Conservation (phyloP, 2,329 filamentous ascomycete genomes). For the Dothideomycetes sp. region DNA sequence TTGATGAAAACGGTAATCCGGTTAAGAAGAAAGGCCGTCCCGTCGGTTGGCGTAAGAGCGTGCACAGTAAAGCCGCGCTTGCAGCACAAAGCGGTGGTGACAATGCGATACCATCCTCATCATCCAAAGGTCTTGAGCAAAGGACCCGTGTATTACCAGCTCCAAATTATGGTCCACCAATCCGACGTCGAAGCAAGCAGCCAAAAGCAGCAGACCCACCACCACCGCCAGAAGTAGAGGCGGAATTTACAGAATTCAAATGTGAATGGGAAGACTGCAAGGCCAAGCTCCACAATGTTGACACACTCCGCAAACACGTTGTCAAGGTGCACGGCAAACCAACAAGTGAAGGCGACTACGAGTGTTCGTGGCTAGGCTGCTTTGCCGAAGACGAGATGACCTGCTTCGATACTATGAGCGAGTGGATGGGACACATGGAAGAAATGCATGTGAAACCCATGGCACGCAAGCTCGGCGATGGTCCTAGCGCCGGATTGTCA, state of each 20-base stretch:
- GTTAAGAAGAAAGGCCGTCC: slow-evolving; percentile 39
- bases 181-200: slow-evolving; percentile 1
- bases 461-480: slow-evolving; percentile 52
- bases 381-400: slow-evolving; percentile 18
- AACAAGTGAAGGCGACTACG: slow-evolving; percentile 27
- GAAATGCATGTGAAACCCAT: slow-evolving; percentile 43
- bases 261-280: slow-evolving; percentile 51
- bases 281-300: slow-evolving; percentile 53
- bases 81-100: slow-evolving; percentile 16
- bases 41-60: slow-evolving; percentile 40
- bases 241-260: slow-evolving; percentile 40
- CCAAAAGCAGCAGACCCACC: neutral
- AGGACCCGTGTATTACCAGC: slow-evolving; percentile 2
- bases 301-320: slow-evolving; percentile 50
- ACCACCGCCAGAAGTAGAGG: slow-evolving; percentile 17
- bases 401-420: slow-evolving; percentile 30
- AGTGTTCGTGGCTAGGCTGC: slow-evolving; percentile 41
- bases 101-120: neutral
- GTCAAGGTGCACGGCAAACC: slow-evolving; percentile 44
- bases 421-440: slow-evolving; percentile 45
- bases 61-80: slow-evolving; percentile 32
- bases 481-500: slow-evolving; percentile 44
- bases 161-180: slow-evolving; percentile 6
- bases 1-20: slow-evolving; percentile 25
- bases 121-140: neutral